These are phyloP conservation scores for Polyporus tsugae DNA, from an alignment of 1,284 basidiomycete genomes.

Conservation along the genomic window DNA sequence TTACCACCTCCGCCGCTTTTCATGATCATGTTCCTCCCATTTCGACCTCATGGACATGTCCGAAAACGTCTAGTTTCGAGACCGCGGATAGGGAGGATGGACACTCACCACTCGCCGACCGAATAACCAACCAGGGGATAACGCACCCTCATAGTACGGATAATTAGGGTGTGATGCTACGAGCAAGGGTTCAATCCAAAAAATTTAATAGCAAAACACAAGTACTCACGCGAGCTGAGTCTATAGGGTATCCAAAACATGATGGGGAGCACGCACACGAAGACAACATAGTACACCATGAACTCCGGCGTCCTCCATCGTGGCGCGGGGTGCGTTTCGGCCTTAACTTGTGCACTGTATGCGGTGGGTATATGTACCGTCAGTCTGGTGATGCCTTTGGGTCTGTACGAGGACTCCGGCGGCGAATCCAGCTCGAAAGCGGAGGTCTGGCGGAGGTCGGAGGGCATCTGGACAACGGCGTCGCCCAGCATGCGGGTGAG, in stretches of 20 bases:
- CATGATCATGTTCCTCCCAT: too few species aligned
- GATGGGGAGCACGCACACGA: conserved; percentile 70
- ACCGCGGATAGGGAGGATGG: neutral
- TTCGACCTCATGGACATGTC: too few species aligned
- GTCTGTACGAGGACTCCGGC: conserved; percentile 21
- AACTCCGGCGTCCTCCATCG: conserved; percentile 91
- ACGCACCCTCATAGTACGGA: conserved; percentile 59
- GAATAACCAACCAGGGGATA: conserved; percentile 77
- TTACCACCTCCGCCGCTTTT: too few species aligned
- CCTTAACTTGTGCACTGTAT: conserved; percentile 37
- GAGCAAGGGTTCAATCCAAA: neutral
- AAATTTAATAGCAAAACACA: neutral
- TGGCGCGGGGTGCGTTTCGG: conserved; percentile 44
- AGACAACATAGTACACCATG: conserved; percentile 75
- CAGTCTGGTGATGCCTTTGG: conserved; percentile 49
- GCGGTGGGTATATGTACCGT: conserved; percentile 59
- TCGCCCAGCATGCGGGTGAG: conserved; percentile 36
- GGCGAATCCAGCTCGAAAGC: conserved; percentile 36
- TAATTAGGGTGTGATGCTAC: conserved; percentile 83
- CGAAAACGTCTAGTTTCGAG: too few species aligned
- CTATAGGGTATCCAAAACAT: conserved; percentile 85
- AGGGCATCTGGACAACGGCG: conserved; percentile 41
- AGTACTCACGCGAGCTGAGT: conserved; percentile 77
- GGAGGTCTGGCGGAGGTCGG: conserved; percentile 37
- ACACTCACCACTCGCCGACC: conserved; percentile 69